Base-by-base conservation (phyloP, 345 rosid species). In the Turnera subulata region DNA sequence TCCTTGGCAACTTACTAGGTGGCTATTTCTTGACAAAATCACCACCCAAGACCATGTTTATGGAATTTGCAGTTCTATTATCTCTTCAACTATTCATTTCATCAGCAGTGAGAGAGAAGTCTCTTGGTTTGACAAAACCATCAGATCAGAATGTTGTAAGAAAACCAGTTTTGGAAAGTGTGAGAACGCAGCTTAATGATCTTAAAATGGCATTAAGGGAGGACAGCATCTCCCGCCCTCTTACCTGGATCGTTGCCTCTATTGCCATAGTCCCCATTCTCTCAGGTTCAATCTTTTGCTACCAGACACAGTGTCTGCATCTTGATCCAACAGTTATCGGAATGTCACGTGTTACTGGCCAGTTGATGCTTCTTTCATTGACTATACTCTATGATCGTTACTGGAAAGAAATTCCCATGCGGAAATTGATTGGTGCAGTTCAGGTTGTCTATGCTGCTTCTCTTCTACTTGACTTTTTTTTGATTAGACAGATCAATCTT, bases 241-340 rank as follows among this genome's bases (percentile, higher is more conserved):
- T 91, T 35, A 45, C 63, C 23, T 86, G 95, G 98, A 67, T 84
- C 22, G 95, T 84, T 18, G 81, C 78, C 39, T 84, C 98, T 47
- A 77, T 86, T 49, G 74, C 83, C 0, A 63, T 65, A 37, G 92
- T 91, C 16, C 98, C 96, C 1, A 21, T 83, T 66, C 77, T 91
- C 53, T 81, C 96, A 10, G 98, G 95, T 39, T 78, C 92, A 14
- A 78, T 84, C 52, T 88, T 88, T 69, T 91, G 92, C 69, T 88
- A 84, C 63, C 98, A 91, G 72, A 82, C 90, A 6, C 96, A 86
- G 65, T 82, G 85, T 46, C 82, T 91, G 3, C 67, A 78, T 20
- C 84, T 91, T 2, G 75, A 86, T 56, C 81, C 96, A 62, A 67
- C 83, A 10, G 63, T 91, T 46, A 70, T 91, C 15, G 96, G 98